Percentiles rank a stretch among this genome's conserved stretches.
phyloP scores from a whole-genome alignment of 2,329 filamentous ascomycete genomes.

The Penicillium decumbens region DNA sequence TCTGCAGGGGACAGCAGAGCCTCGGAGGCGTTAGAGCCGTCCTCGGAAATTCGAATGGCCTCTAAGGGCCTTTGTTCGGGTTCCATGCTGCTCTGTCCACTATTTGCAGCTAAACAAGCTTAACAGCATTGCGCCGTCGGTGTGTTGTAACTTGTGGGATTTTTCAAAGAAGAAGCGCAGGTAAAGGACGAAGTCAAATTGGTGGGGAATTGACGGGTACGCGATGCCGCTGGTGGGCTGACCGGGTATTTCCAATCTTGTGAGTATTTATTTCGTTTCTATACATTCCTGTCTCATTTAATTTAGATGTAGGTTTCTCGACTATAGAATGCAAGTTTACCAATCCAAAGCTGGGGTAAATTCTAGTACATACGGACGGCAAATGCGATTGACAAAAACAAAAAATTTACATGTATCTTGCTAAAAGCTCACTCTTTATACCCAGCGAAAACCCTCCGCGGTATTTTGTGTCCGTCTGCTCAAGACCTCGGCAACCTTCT shows the following conservation, averaged over 20 bases:
- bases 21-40: not conserved
- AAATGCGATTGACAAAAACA: conserved; percentile 8
- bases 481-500: conserved; percentile 66
- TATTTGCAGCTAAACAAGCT: not conserved
- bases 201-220: not conserved
- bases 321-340: not conserved
- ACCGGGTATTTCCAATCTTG: not conserved
- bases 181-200: not conserved
- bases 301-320: too few relatives aligned
- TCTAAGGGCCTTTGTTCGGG: not conserved
- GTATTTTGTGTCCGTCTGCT: conserved; percentile 55
- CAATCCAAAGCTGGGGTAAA: conserved; percentile 14
- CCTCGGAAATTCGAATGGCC: not conserved
- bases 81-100: not conserved
- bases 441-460: conserved; percentile 38
- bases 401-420: conserved; percentile 15
- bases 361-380: conserved; percentile 20
- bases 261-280: not conserved
- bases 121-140: not conserved
- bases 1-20: not conserved
- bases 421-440: conserved; percentile 11
- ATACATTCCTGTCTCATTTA: too few relatives aligned
- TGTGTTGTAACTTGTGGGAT: not conserved
- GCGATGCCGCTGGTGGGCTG: not conserved
- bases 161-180: not conserved